Base-by-base conservation (phyloP, 352 stramenopile genomes). In the Blastocystis sp. region DNA sequence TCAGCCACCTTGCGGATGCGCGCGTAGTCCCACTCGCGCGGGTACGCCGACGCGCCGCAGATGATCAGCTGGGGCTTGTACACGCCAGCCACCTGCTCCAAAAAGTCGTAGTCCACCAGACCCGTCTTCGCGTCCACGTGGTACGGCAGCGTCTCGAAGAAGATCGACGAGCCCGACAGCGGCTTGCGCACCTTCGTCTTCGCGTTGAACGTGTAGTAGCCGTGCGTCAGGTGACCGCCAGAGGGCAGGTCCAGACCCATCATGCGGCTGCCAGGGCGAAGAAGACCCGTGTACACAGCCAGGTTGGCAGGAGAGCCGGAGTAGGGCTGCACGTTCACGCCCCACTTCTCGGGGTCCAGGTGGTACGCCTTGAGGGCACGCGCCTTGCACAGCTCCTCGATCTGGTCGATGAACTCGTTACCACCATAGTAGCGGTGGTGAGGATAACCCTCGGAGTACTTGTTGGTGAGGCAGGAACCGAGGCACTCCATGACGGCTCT, bases 121-220 rank as follows among this genome's bases (percentile, higher is more conserved):
- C 97, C 97, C 16, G 96, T 98, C 89, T 97, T 93, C 16, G 95
- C 93, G 92, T 94, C 93, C 63, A 99, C 96, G n/a, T 93, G 94
- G 94, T 99, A 99, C 21, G 97, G 97, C 88, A 99, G 93, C 62
- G 93, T 98, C 93, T 99, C 97, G 91, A 99, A 99, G 94, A 98
- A 99, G 6, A 99, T 96, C n/a, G 95, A 98, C 12, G 97, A 99
- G n/a, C 97, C 97, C 3, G 95, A 98, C 89, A 99, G 96, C 76
- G 96, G 96, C 94, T 99, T 99, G 66, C 95, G 93, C 51, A 94
- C 97, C 80, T 96, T 96, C 91, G 98, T 96, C 66, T 97, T 97
- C 94, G 98, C 98, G 41, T 94, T 96, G 93, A 96, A 96, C 76
- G 96, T 98, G 94, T 98, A 98, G 90, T 96, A 97, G 67, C 97